Base-by-base conservation (phyloP, 495 filamentous ascomycete genomes). In the Neurospora sp. region DNA sequence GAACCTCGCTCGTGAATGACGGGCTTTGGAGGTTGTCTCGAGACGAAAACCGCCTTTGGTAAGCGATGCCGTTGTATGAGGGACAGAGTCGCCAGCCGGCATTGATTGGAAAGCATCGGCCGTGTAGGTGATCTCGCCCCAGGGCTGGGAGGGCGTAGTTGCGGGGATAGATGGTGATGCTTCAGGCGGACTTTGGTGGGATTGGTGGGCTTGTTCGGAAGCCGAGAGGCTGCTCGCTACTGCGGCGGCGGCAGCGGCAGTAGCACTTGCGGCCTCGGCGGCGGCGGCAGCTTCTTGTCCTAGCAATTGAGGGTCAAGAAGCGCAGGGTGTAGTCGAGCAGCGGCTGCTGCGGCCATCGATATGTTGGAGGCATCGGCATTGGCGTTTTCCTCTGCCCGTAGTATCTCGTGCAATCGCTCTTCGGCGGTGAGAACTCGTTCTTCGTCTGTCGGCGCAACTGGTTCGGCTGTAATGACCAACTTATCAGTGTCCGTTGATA, bases 1-100 rank as follows among this genome's bases (percentile, higher is more conserved):
- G 77, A 96, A 97, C 40, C 89, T 85, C 0, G 91, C 89, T 18
- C 93, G 88, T 6, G 80, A 81, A 68, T 85, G 81, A 9, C 81
- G 81, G 0, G 82, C 79, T 42, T 81, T 83, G 41, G 76, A 73
- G 41, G 69, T 75, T 2, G 81, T 81, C 66, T 85, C 82, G 70
- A 86, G 78, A 16, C 83, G 83, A 53, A 83, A 81, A 8, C 84
- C 83, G 41, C 85, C 83, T 77, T 81, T 70, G 70, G 79, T 73
- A 70, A 80, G 71, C 5, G 77, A 78, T 12, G 71, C 69, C 6
- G 76, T 40, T 5, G 75, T 68, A 5, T 77, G 76, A 18, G 72
- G 37, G 44, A 73, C 74, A 11, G 76, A 68, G 7, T 71, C 76
- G 31, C 68, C 68, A 9, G 71, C 53, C 1, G 74, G 69, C 5